Base-by-base conservation (phyloP, 2,329 filamentous ascomycete species). In the Apiospora kogelbergensis region DNA sequence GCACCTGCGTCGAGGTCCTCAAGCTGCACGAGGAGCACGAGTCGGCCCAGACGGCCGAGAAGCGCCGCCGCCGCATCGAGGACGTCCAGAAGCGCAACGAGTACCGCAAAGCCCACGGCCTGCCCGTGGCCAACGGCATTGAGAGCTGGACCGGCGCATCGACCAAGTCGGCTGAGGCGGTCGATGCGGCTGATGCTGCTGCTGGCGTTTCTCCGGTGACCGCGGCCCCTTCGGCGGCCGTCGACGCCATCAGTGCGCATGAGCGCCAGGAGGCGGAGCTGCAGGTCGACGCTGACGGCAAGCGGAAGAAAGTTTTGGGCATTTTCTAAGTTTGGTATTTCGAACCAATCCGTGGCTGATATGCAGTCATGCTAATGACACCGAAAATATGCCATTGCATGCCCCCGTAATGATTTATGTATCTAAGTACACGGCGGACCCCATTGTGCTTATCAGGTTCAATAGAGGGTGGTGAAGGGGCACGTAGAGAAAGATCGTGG, bases 11-110 rank as follows among this genome's bases (percentile, higher is more conserved):
- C 71, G 86, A 93, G 69, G 93, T 97, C 68, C 88, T 95, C 76
- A 85, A 88, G 70, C 86, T 97, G 83, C 92, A 97, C 78, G 88
- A 92, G 73, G 87, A 90, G 74, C 91, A 95, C 79, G 88, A 88
- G 72, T 91, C 90, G 40, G 84, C 87, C 72, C 83, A 90, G 76
- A 91, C 92, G 37, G 85, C 87, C 67, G 93, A 95, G 80, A 89
- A 90, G 82, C 88, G 95, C 68, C 88, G 89, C 76, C 87, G 87
- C 76, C 90, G 90, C 73, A 86, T 94, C 68, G 94, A 97, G 73
- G 96, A 99, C 82, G 91, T 96, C 37, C 88, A 91, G 79, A 97
- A 98, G 88, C 88, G 95, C 75, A 88, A 88, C 71, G 90, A 93
- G 80, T 99, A 94, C 81, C 90, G 95, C 76, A 91, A 93, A 81